phyloP scores from a whole-genome alignment of 1,284 basidiomycete species.

The Trichosporon asahii region DNA sequence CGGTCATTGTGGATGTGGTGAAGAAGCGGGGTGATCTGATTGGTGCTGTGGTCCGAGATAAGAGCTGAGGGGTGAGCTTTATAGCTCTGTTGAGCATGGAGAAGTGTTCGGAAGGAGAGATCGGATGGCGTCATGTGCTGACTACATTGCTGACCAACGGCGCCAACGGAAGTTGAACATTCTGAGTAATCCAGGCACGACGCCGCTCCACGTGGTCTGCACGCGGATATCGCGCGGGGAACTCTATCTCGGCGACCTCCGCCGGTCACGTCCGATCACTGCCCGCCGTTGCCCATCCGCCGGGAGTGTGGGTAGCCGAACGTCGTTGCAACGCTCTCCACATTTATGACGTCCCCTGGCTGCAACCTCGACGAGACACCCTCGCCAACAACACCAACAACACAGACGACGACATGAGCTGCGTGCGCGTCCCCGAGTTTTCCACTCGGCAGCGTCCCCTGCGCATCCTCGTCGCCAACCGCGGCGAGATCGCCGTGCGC shows the following conservation, averaged over 20 bases:
- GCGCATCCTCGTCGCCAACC: slow-evolving; percentile 24
- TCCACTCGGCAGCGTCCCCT: slow-evolving; percentile 10
- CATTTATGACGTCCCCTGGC: not conserved
- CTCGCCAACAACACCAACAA: not conserved
- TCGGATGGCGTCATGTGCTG: slow-evolving; percentile 4
- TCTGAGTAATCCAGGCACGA: slow-evolving; percentile 8
- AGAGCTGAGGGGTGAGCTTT: not conserved
- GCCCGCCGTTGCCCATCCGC: not conserved
- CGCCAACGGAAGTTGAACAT: not conserved
- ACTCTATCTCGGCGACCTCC: slow-evolving; percentile 9
- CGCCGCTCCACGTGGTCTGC: not conserved
- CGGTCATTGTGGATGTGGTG: not conserved
- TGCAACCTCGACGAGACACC: not conserved
- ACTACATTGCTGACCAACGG: not conserved
- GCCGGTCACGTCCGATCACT: not conserved
- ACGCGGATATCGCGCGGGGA: not conserved
- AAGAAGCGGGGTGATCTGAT: not conserved
- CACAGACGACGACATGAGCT: not conserved
- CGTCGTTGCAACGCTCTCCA: not conserved
- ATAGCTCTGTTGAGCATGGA: not conserved
- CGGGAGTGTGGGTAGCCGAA: not conserved
- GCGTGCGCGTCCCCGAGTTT: slow-evolving; percentile 4
- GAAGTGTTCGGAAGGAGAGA: not conserved
- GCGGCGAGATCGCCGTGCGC: slow-evolving; percentile 25
- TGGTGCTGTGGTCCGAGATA: not conserved